Evolutionary conservation across 2,329 filamentous ascomycete genomes (phyloP).

Genomic region (Trichophyton equinum): DNA sequence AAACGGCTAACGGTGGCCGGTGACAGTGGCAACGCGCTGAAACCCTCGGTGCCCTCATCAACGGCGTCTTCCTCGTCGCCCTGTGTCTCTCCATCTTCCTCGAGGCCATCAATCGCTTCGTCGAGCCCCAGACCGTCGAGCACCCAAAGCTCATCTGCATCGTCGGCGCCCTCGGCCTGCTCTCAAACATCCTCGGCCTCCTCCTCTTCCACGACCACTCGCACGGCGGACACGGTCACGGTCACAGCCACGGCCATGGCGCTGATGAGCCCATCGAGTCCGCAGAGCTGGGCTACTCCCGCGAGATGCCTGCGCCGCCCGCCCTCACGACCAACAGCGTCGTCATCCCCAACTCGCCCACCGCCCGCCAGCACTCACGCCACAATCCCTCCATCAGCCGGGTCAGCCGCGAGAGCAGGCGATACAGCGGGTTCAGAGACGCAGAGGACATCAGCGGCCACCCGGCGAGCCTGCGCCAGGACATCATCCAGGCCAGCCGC

Average conservation of each 20-base stretch:
- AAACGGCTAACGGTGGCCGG: constrained; percentile 15
- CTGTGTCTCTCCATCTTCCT: constrained; percentile 93
- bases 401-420: constrained; percentile 15
- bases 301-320: constrained; percentile 36
- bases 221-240: constrained; percentile 47
- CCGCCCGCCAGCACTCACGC: not conserved
- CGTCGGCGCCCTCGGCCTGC: constrained; percentile 73
- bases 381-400: not conserved
- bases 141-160: constrained; percentile 80
- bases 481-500: constrained; percentile 75
- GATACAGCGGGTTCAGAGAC: constrained; percentile 36
- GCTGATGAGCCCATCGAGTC: constrained; percentile 26
- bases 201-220: constrained; percentile 88
- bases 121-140: constrained; percentile 77
- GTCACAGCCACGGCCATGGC: constrained; percentile 13
- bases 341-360: constrained; percentile 24
- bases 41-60: constrained; percentile 90
- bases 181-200: constrained; percentile 80
- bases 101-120: constrained; percentile 81
- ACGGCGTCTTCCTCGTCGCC: constrained; percentile 93
- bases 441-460: constrained; percentile 69
- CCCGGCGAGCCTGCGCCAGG: constrained; percentile 78
- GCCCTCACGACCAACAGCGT: constrained; percentile 50
- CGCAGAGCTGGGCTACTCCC: constrained; percentile 27
- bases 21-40: constrained; percentile 86